Base-by-base conservation (phyloP, 169 alveolate genomes). In the Amoebophrya sp. region DNA sequence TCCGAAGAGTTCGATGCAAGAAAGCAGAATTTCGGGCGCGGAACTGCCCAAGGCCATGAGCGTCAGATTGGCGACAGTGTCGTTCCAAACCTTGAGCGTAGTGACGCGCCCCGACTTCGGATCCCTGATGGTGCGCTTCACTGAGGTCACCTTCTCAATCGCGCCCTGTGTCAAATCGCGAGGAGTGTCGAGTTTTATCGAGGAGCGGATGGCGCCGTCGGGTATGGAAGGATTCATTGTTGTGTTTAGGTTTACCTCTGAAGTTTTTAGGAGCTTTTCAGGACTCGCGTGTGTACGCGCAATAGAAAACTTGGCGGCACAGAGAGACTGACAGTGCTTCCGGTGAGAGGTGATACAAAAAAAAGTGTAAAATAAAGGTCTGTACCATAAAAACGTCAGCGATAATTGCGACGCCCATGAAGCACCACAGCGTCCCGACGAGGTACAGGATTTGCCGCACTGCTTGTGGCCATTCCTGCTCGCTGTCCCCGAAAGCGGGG, bases 11-110 rank as follows among this genome's bases (percentile, higher is more conserved):
- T 93, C 96, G 41, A 94, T 94, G 40, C 88, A 0, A n/a, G 93
- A 89, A 88, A 93, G 45, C 34, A 94, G 41, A 16, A 94, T 94
- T 16, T 91, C 95, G 16, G 96, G 96, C 0, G 95, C 93, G 70
- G 91, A 78, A 41, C 93, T 43, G 0, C 95, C 95, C 1, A 94
- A 29, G 4, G 94, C 95, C 94, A 94, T 92, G 16, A 94, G 43
- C 16, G 96, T 93, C 10, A 94, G 91, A 40, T 94, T 92, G 10
- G 96, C 96, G 38, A 94, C 92, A 0, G 96, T 93, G 38, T 94
- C 95, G 91, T 94, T 94, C 95, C 96, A 94, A 0, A 94, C 91
- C 5, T n/a, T n/a, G 41, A 69, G 10, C 23, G 88, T 69, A 15
- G 39, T 20, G 4, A n/a, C 29, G 2, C 41, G 39, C 5, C 88